Base-by-base conservation (phyloP, 2,329 filamentous ascomycete genomes). In the Sarocladiaceae sp. region DNA sequence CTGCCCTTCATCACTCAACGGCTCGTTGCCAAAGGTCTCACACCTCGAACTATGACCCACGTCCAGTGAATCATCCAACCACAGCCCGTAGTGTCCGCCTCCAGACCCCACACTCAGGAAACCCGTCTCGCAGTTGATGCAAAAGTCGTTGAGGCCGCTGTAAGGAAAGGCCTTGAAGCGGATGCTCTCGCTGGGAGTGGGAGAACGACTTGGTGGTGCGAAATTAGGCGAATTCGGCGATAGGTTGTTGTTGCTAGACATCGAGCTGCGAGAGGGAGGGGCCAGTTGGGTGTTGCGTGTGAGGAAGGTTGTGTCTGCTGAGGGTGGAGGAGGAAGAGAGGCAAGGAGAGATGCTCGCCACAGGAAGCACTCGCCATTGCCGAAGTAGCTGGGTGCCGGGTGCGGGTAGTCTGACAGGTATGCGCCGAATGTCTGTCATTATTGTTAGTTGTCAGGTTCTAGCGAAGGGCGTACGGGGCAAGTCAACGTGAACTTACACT, bases 81-180 rank as follows among this genome's bases (percentile, higher is more conserved):
- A 97, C 5, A 98, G 70, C 2, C 93, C 93, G 61, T 93, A 97
- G 55, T 86, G 85, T 1, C 93, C 91, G 54, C 95, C 89, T 33
- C 74, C 88, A 45, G 88, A 91, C 10, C 93, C 93, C 16, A 97
- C 75, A 56, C 86, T 93, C 12, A 98, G 65, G 60, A 86, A 97
- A 19, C 82, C 78, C 3, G 80, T 73, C 65, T 97, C 89, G 65
- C 91, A 97, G 57, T 94, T 85, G 53, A 97, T 93, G 70, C 91
- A 88, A 61, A 95, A 98, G 63, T 97, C 93, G 62, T 98, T 97
- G 32, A 95, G 78, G 4, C 93, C 93, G 46, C 86, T 94, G 59
- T 96, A 97, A 0, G 91, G 90, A 56, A 97, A 98, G 0, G 91
- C 91, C 66, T 95, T 96, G 75, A 98, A 98, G 16, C 93, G 82